Evolutionary conservation across 176 grass and related monocot species (phyloP).

Genomic region (Zea mays): Zm-B73-REFERENCE-NAM-5.0 NC_050099.1:96981501-96982000

Average conservation of each 20-base stretch:
- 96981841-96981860: slow-evolving; percentile 31
- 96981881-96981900: slow-evolving; percentile 1
- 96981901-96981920: not conserved
- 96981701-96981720: not conserved
- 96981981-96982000: slow-evolving; percentile 28
- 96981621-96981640: slow-evolving; percentile 42
- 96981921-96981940: not conserved
- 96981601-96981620: slow-evolving; percentile 3
- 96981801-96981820: slow-evolving; percentile 16
- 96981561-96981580: slow-evolving; percentile 7
- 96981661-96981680: slow-evolving; percentile 18
- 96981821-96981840: slow-evolving; percentile 24
- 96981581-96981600: not conserved
- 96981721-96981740: not conserved
- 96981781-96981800: slow-evolving; percentile 5
- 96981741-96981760: not conserved
- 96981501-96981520: slow-evolving; percentile 38
- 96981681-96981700: slow-evolving; percentile 27
- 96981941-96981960: slow-evolving; percentile 40
- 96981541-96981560: slow-evolving; percentile 20
- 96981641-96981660: slow-evolving; percentile 18
- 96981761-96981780: slow-evolving; percentile 12
- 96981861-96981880: slow-evolving; percentile 1
- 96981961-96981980: slow-evolving; percentile 17
- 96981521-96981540: slow-evolving; percentile 10